These are phyloP conservation scores for Nasturtium officinale DNA, from an alignment of 345 rosid genomes.

Conservation along the genomic window DNA sequence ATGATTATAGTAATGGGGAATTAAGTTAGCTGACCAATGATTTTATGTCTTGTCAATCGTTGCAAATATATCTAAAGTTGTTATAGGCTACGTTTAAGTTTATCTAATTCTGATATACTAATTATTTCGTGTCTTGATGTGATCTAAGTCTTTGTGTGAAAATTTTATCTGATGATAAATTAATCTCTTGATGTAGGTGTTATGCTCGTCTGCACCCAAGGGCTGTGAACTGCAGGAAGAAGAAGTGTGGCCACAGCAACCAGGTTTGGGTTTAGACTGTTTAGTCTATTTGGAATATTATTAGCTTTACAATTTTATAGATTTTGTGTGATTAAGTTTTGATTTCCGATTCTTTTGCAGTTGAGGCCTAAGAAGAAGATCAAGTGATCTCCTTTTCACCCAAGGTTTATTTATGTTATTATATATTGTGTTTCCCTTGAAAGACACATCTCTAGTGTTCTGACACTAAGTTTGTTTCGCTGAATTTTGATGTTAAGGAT, in stretches of 20 bases:
- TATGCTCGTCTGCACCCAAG: slow-evolving; percentile 96
- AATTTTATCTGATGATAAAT: background rate
- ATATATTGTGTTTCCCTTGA: background rate
- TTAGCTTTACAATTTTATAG: background rate
- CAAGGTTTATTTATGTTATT: background rate
- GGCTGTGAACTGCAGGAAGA: slow-evolving; percentile 98
- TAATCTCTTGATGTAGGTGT: slow-evolving; percentile 50
- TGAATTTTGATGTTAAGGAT: background rate
- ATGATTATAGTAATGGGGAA: background rate
- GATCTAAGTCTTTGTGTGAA: too few species aligned
- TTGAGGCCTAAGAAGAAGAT: slow-evolving; percentile 89
- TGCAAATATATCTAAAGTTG: background rate
- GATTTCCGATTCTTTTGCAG: slow-evolving; percentile 46
- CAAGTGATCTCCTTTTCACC: slow-evolving; percentile 44
- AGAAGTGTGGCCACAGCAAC: slow-evolving; percentile 99
- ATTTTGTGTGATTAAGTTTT: background rate
- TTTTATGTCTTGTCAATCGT: background rate
- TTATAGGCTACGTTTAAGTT: background rate
- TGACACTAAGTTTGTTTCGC: slow-evolving; percentile 2
- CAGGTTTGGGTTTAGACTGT: slow-evolving; percentile 54
- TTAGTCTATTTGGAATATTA: background rate
- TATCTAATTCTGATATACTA: background rate
- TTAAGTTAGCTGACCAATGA: background rate
- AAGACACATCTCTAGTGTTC: background rate
- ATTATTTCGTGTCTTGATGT: background rate